Base-by-base conservation (phyloP, 2,329 filamentous ascomycete species). In the Talaromyces sp. region DNA sequence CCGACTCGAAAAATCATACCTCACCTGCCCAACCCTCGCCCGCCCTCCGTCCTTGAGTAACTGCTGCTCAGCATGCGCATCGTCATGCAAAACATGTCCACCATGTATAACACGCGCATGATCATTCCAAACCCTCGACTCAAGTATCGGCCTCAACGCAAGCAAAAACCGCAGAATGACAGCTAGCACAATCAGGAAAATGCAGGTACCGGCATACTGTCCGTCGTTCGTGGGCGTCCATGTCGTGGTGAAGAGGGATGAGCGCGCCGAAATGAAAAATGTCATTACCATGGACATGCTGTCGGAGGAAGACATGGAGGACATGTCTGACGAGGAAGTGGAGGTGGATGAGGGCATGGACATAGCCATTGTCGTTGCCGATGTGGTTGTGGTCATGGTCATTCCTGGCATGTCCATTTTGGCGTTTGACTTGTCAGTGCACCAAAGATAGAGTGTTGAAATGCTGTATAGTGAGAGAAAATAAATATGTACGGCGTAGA, bases 141-240 rank as follows among this genome's bases (percentile, higher is more conserved):
- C 79, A 79, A 86, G 77, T n/a, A 81, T 72, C 37, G 81, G 75
- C 75, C 91, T 92, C 71, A 86, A 81, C 3, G 93, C 93, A 59
- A 94, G 81, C 16, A 97, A 82, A 22, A 82, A 79, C 60, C 93
- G 90, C 72, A 89, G 87, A 64, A 90, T 72, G 66, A 88, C 82
- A 66, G 88, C 88, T 60, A 98, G 87, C 50, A 90, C 71, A 74
- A 97, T 88, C 65, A 97, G 85, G 79, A 97, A 97, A 76, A 97
- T 90, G 82, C 94, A 96, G 33, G 92, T 96, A 63, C 88, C 94
- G 2, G 92, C 92, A 78, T 97, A 98, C 66, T 84, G 81, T 70
- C 89, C 92, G 6, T 84, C 81, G 47, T 80, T 88, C 27, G 74
- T 78, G 5, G 94, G 93, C 2, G 90, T 90, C 92, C 93, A 97